These are phyloP conservation scores for Leishmania guyanensis DNA, from an alignment of 208 protist genomes.

Conservation along the genomic window DNA sequence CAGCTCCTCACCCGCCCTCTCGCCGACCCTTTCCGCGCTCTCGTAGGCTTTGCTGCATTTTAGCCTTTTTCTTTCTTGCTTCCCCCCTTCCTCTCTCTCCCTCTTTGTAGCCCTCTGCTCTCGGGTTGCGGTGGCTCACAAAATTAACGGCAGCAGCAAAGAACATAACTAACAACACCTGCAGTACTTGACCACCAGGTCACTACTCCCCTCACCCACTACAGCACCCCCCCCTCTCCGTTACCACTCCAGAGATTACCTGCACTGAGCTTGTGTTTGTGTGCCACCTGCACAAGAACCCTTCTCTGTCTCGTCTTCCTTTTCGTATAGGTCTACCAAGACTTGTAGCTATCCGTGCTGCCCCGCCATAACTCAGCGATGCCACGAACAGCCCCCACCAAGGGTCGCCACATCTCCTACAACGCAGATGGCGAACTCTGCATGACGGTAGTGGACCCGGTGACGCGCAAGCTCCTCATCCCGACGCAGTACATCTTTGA, in stretches of 20 bases:
- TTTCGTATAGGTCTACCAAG: neutral
- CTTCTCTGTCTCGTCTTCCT: neutral
- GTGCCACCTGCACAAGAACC: neutral
- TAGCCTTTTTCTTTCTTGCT: neutral
- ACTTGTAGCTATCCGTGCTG: neutral
- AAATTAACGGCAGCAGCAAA: neutral
- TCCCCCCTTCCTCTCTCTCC: neutral
- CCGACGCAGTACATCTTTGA: conserved; percentile 57
- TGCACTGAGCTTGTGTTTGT: neutral
- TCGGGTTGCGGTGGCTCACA: neutral
- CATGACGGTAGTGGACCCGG: conserved; percentile 79
- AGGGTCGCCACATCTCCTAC: conserved; percentile 38
- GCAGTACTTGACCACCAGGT: neutral
- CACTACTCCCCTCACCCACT: neutral
- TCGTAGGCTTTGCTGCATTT: neutral
- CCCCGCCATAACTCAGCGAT: neutral
- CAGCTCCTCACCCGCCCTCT: neutral
- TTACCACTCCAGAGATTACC: neutral
- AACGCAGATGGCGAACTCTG: conserved; percentile 43
- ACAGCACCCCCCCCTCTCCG: neutral
- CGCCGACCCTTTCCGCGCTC: neutral
- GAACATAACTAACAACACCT: neutral
- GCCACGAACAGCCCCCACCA: neutral
- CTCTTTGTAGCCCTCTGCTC: neutral
- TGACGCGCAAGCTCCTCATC: conserved; percentile 71